Evolutionary conservation across 305 asterid species (phyloP), one percentile per base, ranked within the genome.

Genomic region (Fraxinus sp.): DNA sequence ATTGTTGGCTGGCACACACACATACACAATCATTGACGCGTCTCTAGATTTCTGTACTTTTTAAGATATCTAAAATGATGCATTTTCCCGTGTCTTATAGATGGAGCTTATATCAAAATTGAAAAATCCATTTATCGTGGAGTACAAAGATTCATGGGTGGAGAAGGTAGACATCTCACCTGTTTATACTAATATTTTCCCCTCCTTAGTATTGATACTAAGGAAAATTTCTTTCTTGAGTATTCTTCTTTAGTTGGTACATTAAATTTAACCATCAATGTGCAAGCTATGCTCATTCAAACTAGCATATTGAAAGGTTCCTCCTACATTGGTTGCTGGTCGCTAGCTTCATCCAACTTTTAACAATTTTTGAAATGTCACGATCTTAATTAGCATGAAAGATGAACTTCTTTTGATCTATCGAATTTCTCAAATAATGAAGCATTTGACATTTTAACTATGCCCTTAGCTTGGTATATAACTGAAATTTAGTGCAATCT

Each of bases 101-200:
- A 93, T 95, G 98, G 97, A 91, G 83, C 98, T 95, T 83, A 93
- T 95, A 78, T 91, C 98, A 41, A 90, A 89, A 82, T 91, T 95
- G 97, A 89, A 82, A 81, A 91, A 93, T 79, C 98, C 97, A 75
- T 95, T 91, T 87, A 89, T 95, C 55, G 98, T 95, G 89, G 98
- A 95, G 90, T 95, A 93, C 89, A 95, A 94, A 87, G 98, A 95
- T 88, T 92, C 98, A 77, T 95, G 98, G 98, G 98, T 95, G 86
- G 98, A 95, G 89, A 95, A 95, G 98, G 98, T 92, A 80, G 82
- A 76, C n/a, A 81, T 39, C 43, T 57, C 52, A 30, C 59, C 30
- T 74, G 3, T 82, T 71, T 41, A 24, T 71, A 62, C 37, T 74
- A 37, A 57, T 70, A 33, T 49, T 18, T 28, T 52, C 43, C 68